A percentile compares a stretch with the other conserved stretches of the same genome.
Conservation (phyloP, 2,329 filamentous ascomycete species). For the Diplocarpon rosae region DNA sequence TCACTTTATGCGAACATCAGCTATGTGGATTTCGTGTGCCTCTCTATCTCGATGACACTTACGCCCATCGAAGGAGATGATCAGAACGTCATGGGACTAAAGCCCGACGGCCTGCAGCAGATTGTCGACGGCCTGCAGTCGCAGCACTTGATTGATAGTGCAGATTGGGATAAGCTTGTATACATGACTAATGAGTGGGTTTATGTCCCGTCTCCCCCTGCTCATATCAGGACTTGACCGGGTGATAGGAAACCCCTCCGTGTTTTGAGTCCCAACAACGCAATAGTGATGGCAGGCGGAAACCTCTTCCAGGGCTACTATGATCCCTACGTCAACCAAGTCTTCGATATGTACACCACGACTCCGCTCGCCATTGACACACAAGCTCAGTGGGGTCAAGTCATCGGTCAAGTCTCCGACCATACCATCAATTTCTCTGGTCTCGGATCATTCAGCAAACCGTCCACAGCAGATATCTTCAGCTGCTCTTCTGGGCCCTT, state of each 20-base stretch:
- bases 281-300: slow-evolving; percentile 35
- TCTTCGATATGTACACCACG: slow-evolving; percentile 31
- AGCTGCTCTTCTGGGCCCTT: slow-evolving; percentile 55
- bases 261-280: slow-evolving; percentile 33
- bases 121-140: slow-evolving; percentile 42
- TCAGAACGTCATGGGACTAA: slow-evolving; percentile 46
- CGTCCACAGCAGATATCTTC: slow-evolving; percentile 53
- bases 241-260: slow-evolving; percentile 32
- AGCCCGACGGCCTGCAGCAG: slow-evolving; percentile 39
- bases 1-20: slow-evolving; percentile 60
- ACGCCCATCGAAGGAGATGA: slow-evolving; percentile 31
- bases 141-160: slow-evolving; percentile 38
- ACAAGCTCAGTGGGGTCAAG: slow-evolving; percentile 43
- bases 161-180: slow-evolving; percentile 48
- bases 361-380: slow-evolving; percentile 49
- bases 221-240: slow-evolving; percentile 30
- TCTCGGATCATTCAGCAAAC: slow-evolving; percentile 42
- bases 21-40: slow-evolving; percentile 64
- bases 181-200: slow-evolving; percentile 39
- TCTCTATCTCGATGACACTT: slow-evolving; percentile 49
- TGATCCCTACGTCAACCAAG: slow-evolving; percentile 34
- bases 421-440: slow-evolving; percentile 29
- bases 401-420: slow-evolving; percentile 36
- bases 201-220: slow-evolving; percentile 52
- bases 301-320: slow-evolving; percentile 33